phyloP scores from a whole-genome alignment of 106 monocot species.

The Xerophyta viscosa region DNA sequence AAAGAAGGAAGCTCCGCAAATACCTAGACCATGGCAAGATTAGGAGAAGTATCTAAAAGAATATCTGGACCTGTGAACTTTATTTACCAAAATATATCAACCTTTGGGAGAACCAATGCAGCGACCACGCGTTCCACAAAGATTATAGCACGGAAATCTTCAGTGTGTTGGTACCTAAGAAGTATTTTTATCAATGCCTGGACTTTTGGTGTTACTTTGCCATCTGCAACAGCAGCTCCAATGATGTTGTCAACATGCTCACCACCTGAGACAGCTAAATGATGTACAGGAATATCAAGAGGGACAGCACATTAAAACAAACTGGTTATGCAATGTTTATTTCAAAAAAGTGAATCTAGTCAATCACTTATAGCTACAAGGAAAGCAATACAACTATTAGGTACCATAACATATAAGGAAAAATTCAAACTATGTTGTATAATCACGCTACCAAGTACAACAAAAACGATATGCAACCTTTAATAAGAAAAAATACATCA shows the following conservation, averaged over 20 bases:
- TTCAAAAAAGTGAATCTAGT: no score
- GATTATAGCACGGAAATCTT: constrained; percentile 96
- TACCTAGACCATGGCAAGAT: constrained; percentile 32
- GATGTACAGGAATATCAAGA: no score
- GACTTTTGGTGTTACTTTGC: constrained; percentile 98
- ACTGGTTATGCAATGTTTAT: no score
- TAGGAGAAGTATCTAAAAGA: no score
- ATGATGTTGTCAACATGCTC: constrained; percentile 93
- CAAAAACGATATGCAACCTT: no score
- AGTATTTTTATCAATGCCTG: constrained; percentile 94
- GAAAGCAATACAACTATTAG: no score
- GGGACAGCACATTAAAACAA: no score
- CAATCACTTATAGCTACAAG: no score
- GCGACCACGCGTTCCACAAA: constrained; percentile 98
- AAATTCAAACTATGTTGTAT: no score
- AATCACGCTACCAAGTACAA: no score
- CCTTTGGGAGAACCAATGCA: constrained; percentile 98
- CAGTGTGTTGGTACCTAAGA: constrained; percentile 81
- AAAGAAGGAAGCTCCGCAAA: constrained; percentile 91
- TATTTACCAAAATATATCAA: constrained; percentile 3
- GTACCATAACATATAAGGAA: no score
- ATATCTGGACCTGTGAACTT: not conserved
- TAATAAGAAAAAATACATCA: no score
- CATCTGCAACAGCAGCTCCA: constrained; percentile 98
- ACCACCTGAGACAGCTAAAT: constrained; percentile 79